Percentiles rank a stretch among this genome's conserved stretches.
Evolutionary conservation across 2,329 filamentous ascomycete genomes (phyloP).

Genomic region (Simplicillium sp.): DNA sequence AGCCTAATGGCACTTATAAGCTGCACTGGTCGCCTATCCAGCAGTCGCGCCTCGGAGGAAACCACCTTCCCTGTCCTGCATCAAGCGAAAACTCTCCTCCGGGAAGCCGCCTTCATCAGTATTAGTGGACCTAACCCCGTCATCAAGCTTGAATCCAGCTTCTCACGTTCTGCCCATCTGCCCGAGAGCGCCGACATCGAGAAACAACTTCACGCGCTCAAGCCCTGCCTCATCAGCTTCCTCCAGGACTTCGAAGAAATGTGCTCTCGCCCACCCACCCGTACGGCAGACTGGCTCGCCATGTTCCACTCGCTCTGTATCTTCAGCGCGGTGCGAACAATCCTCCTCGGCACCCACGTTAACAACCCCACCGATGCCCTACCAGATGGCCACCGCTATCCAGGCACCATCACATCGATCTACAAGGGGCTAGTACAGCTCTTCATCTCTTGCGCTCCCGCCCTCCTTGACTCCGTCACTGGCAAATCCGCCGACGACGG

Average conservation of each 20-base stretch:
- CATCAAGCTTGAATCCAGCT: slow-evolving; percentile 22
- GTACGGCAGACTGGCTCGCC: slow-evolving; percentile 38
- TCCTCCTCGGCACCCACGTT: slow-evolving; percentile 36
- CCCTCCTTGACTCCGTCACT: slow-evolving; percentile 5
- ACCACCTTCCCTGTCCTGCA: slow-evolving; percentile 39
- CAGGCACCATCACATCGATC: slow-evolving; percentile 31
- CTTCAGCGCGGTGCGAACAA: slow-evolving; percentile 45
- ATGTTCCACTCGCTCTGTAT: slow-evolving; percentile 46
- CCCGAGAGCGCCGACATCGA: slow-evolving; percentile 35
- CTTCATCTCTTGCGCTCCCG: slow-evolving; percentile 33
- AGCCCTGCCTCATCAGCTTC: slow-evolving; percentile 41
- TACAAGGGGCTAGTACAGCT: slow-evolving; percentile 42
- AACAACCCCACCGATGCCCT: slow-evolving; percentile 4
- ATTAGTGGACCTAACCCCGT: slow-evolving; percentile 37
- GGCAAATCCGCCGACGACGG: slow-evolving; percentile 36
- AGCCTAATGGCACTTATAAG: slow-evolving; percentile 43
- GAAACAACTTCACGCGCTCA: slow-evolving; percentile 36
- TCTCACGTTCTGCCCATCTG: slow-evolving; percentile 10
- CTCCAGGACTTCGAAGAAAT: slow-evolving; percentile 41
- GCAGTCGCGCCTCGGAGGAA: slow-evolving; percentile 37
- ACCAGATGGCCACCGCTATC: neutral
- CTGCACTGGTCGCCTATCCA: slow-evolving; percentile 38
- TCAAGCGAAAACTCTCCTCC: slow-evolving; percentile 43
- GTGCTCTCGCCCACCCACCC: slow-evolving; percentile 27
- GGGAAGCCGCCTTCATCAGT: slow-evolving; percentile 46